Evolutionary conservation across 345 rosid species (phyloP).

Genomic region (Eucalyptus cladocalyx): DNA sequence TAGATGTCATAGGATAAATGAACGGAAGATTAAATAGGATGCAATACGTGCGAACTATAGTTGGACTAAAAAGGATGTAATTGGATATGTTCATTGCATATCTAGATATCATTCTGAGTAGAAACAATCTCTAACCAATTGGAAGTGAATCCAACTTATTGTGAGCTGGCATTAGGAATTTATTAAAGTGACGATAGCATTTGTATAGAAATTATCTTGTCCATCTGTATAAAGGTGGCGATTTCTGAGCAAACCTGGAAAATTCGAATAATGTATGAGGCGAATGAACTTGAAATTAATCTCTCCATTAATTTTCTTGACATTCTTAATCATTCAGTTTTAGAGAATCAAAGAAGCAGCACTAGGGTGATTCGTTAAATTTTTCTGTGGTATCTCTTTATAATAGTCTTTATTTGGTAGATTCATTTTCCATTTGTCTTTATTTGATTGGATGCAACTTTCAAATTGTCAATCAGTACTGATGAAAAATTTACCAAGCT

Average conservation of each 20-base stretch:
- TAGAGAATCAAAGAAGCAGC: background rate
- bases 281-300: background rate
- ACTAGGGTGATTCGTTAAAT: background rate
- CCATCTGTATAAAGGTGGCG: background rate
- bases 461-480: background rate
- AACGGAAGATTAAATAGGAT: background rate
- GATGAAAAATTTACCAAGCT: background rate
- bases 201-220: background rate
- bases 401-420: background rate
- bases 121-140: background rate
- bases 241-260: background rate
- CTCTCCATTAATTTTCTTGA: background rate
- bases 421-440: background rate
- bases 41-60: background rate
- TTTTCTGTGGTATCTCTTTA: background rate
- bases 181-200: background rate
- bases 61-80: background rate
- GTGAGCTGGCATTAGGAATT: background rate
- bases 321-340: background rate
- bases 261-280: background rate
- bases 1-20: background rate
- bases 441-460: background rate
- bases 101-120: background rate
- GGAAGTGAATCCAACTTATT: background rate
- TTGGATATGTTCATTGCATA: background rate